These are phyloP conservation scores for Solanum lycopersicoides DNA, from an alignment of 257 asterid species.

Conservation along the genomic window DNA sequence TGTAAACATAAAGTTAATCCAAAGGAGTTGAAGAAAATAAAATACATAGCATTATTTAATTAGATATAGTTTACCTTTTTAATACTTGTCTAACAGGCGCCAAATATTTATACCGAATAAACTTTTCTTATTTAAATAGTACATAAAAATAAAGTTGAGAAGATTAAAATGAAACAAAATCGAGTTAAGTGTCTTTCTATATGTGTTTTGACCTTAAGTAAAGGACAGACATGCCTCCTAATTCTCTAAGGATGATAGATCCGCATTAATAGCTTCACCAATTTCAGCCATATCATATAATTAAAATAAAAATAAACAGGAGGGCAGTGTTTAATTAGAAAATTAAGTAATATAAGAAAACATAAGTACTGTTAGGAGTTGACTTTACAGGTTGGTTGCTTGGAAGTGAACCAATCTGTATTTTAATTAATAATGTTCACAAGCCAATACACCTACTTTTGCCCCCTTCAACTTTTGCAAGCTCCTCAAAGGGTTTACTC, in stretches of 20 bases:
- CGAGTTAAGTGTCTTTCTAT: background rate
- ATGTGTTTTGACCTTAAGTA: background rate
- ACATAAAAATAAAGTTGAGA: background rate
- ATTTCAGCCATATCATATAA: background rate
- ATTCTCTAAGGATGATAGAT: conserved; percentile 31
- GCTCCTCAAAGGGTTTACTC: background rate
- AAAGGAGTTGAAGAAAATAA: background rate
- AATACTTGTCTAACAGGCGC: background rate
- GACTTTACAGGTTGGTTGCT: conserved; percentile 60
- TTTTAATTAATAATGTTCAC: conserved; percentile 4
- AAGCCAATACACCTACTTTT: background rate
- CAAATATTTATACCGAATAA: no score
- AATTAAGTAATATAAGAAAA: conserved; percentile 25
- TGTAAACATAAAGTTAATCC: background rate
- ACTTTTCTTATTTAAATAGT: no score
- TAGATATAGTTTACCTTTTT: background rate
- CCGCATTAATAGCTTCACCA: conserved; percentile 59
- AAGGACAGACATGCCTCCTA: conserved; percentile 38
- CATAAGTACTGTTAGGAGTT: conserved; percentile 50
- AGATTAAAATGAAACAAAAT: no score
- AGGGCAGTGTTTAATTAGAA: background rate
- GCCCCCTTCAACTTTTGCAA: background rate
- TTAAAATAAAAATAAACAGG: background rate
- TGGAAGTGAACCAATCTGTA: background rate
- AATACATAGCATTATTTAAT: background rate